A percentile compares a stretch with the other conserved stretches of the same genome.
Evolutionary conservation across 2,329 filamentous ascomycete genomes (phyloP).

Genomic region (Waltergamsia citrina): DNA sequence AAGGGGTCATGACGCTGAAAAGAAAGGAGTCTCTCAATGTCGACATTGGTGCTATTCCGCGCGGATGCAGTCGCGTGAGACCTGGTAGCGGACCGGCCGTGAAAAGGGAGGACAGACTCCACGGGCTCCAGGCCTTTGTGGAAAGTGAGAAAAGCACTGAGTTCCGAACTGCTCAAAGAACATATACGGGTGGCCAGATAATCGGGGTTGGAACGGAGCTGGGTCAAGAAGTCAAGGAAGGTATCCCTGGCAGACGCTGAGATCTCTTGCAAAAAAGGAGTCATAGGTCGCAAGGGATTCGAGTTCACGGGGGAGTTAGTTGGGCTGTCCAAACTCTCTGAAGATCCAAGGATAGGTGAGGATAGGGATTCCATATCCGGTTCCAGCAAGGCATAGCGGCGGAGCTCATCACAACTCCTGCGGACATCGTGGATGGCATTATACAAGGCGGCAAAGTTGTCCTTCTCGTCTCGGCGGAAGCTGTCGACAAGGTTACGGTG

Average conservation of each 20-base stretch:
- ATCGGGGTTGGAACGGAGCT: slow-evolving; percentile 77
- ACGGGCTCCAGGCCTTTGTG: slow-evolving; percentile 72
- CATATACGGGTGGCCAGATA: slow-evolving; percentile 79
- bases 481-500: slow-evolving; percentile 69
- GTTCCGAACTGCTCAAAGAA: slow-evolving; percentile 64
- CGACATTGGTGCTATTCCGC: slow-evolving; percentile 37
- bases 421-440: slow-evolving; percentile 73
- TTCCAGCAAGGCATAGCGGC: slow-evolving; percentile 61
- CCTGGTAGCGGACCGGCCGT: slow-evolving; percentile 39
- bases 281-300: slow-evolving; percentile 26
- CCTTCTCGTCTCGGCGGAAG: slow-evolving; percentile 72
- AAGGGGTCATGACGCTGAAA: slow-evolving; percentile 85
- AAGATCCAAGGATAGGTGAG: slow-evolving; percentile 31
- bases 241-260: slow-evolving; percentile 65
- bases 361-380: slow-evolving; percentile 56
- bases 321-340: slow-evolving; percentile 40
- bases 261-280: slow-evolving; percentile 62
- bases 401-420: slow-evolving; percentile 64
- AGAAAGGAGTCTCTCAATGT: slow-evolving; percentile 75
- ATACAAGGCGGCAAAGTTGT: slow-evolving; percentile 63
- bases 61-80: slow-evolving; percentile 35
- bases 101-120: slow-evolving; percentile 72
- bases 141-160: slow-evolving; percentile 68
- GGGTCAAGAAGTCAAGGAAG: slow-evolving; percentile 69
- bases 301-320: slow-evolving; percentile 27